A percentile compares a stretch with the other conserved stretches of the same genome.
phyloP scores from a whole-genome alignment of 2,329 filamentous ascomycete species.

The Colletotrichum filicis region DNA sequence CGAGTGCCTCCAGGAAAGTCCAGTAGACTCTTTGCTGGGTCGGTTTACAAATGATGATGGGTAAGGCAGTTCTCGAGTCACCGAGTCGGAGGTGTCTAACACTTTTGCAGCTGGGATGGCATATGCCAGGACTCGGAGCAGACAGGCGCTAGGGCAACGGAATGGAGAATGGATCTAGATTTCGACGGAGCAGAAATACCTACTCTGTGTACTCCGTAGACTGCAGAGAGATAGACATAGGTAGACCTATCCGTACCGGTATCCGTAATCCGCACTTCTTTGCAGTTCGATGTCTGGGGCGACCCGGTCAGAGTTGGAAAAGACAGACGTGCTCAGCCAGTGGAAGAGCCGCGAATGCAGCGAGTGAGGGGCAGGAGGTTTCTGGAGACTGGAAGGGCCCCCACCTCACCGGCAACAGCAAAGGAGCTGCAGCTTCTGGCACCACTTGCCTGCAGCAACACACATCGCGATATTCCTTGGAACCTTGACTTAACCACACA shows the following conservation, averaged over 20 bases:
- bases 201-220: too few relatives aligned
- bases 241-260: too few relatives aligned
- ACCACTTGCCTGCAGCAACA: not conserved
- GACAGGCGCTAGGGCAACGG: slow-evolving; percentile 30
- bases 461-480: not conserved
- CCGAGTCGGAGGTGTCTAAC: slow-evolving; percentile 16
- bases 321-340: slow-evolving; percentile 17
- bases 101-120: slow-evolving; percentile 22
- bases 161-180: slow-evolving; percentile 17
- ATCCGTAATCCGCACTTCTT: not conserved
- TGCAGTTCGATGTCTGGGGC: not conserved
- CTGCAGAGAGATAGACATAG: not conserved
- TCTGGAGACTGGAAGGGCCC: not conserved
- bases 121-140: slow-evolving; percentile 14
- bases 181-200: not conserved
- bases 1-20: not conserved
- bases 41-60: slow-evolving; percentile 2
- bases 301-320: not conserved
- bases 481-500: slow-evolving; percentile 18
- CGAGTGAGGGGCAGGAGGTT: slow-evolving; percentile 26
- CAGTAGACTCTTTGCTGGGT: not conserved
- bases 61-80: not conserved
- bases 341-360: slow-evolving; percentile 26
- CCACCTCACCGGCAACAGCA: slow-evolving; percentile 32
- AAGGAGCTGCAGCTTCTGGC: slow-evolving; percentile 9